Base-by-base conservation (phyloP, 441 rosid species). In the Capsella rubella region DNA sequence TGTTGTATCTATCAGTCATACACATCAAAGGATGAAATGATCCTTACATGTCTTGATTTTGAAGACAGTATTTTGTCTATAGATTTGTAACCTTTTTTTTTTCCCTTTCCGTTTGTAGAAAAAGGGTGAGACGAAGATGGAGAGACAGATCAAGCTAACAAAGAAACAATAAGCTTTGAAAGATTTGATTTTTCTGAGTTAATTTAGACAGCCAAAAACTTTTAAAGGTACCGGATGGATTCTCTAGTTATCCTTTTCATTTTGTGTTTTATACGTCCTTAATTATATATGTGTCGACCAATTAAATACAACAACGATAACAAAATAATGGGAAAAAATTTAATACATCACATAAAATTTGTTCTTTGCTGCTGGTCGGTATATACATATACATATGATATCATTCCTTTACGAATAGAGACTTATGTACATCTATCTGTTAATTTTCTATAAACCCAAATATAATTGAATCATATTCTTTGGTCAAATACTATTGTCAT, bases 181-280 rank as follows among this genome's bases (percentile, higher is more conserved):
- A 70, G 12, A 16, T 4, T 11, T 39, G 54, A 29, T 68, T 46
- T n/a, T 57, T 45, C 6, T 7, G 21, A 8, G 21, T 40, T 34
- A 34, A 34, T 34, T 40, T 4, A 69, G 7, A n/a, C 11, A 52
- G 37, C 54, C 27, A 35, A 59, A 7, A 54, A 8, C 8, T 25
- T 5, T 2, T 15, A 21, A 39, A 62, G 69, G 69, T 71, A 61
- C 9, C 15, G 2, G 3, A n/a, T 60, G 18, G 42, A 59, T 71
- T 49, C 51, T 71, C 67, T 50, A 9, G 21, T 18, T 14, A 71
- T 60, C 51, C 8, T 58, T 70, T 29, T 57, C 29, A 50, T n/a
- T 59, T 31, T 25, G 9, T 46, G 49, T 59, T 21, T 21, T 14
- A 25, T 46, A 21, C 25, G 49, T 70, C 4, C 29, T 6, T 59